Evolutionary conservation across 2,329 filamentous ascomycete species (phyloP), one percentile per base, ranked within the genome.

Genomic region (Colletotrichum siamense): DNA sequence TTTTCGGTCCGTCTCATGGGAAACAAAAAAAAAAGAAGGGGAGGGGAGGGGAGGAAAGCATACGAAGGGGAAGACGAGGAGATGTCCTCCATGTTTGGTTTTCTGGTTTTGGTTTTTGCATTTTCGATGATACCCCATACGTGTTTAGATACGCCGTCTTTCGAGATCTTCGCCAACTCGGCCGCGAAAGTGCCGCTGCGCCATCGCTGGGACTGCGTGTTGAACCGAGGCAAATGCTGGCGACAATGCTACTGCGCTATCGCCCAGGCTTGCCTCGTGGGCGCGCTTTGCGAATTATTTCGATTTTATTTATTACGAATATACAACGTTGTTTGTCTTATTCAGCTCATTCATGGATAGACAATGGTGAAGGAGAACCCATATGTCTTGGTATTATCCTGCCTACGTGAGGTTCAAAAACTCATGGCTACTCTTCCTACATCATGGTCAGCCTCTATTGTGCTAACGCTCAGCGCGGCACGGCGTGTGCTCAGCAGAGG

Each of bases 201-300:
- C 88, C 88, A 89, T 89, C 85, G 87, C 87, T 87, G 87, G 86
- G 88, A 89, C 87, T 87, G 87, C 84, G 87, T 86, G 85, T 88
- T 86, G 83, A 83, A 88, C 87, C 85, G 87, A 87, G 87, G 80
- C 82, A 80, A 52, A 78, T 76, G 81, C 79, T 80, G 83, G 84
- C 88, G 88, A 90, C 84, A 90, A 90, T 90, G 89, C 89, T 86
- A 67, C 75, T 86, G 85, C 89, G 89, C 89, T 90, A 90, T 90
- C 87, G 88, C 83, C 24, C 36, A 78, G 80, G 84, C 81, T 81
- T 83, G 87, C 81, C 86, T 88, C 87, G 86, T 89, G 87, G 87
- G 87, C 82, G 82, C 84, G 85, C 82, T 80, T 77, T 74, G 70
- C 74, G 77, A 79, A 59, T 59, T 63, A 34, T 78, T 81, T 77